These are phyloP conservation scores for Mortierella sp. DNA, from an alignment of 371 early-diverging fungal genomes.

Conservation along the genomic window DNA sequence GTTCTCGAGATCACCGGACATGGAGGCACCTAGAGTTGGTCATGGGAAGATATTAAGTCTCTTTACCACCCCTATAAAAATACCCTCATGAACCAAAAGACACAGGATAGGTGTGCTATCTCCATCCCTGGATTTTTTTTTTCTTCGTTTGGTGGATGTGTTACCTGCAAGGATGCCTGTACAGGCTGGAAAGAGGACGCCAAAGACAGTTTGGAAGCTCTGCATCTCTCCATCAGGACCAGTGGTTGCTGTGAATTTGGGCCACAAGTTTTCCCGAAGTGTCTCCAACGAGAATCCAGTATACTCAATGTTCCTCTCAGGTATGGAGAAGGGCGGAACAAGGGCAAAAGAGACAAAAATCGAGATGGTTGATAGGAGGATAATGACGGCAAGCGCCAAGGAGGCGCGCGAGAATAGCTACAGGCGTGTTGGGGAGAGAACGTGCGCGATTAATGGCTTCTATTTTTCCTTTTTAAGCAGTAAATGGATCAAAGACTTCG, in stretches of 20 bases:
- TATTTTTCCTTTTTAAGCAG: neutral
- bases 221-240: constrained; percentile 53
- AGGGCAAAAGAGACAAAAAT: constrained; percentile 64
- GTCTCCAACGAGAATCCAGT: constrained; percentile 63
- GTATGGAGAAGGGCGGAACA: constrained; percentile 56
- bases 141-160: neutral
- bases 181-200: constrained; percentile 73
- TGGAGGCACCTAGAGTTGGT: constrained; percentile 57
- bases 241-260: constrained; percentile 53
- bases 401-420: constrained; percentile 64
- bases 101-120: neutral
- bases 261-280: constrained; percentile 67
- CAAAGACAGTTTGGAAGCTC: constrained; percentile 61
- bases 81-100: neutral
- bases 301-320: constrained; percentile 59
- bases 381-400: constrained; percentile 56
- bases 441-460: too few species aligned
- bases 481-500: neutral
- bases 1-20: constrained; percentile 71
- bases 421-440: neutral
- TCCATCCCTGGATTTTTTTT: too few species aligned
- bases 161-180: constrained; percentile 70
- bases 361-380: constrained; percentile 60
- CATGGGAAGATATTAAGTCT: neutral
- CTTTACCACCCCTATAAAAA: neutral